Evolutionary conservation across 441 rosid genomes (phyloP).

Genomic region (Viola pubescens): DNA sequence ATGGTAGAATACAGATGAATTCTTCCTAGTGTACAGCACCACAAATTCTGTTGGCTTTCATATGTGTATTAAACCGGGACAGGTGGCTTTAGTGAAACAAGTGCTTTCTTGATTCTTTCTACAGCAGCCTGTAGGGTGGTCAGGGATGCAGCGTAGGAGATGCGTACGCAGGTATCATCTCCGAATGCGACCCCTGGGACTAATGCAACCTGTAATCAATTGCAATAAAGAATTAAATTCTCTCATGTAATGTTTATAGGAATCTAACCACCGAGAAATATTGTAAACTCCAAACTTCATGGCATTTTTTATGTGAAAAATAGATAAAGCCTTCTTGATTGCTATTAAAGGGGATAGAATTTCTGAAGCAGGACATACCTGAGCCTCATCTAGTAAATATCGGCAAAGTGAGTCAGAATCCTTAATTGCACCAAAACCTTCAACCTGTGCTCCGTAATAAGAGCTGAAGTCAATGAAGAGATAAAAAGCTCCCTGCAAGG

Average conservation of each 20-base stretch:
- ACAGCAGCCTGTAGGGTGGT: constrained; percentile 60
- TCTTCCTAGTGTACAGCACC: constrained; percentile 8
- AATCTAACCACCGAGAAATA: too few species aligned
- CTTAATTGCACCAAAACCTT: constrained; percentile 66
- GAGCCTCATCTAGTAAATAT: constrained; percentile 56
- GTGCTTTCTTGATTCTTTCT: constrained; percentile 71
- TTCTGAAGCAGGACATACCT: constrained; percentile 29
- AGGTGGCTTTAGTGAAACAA: constrained; percentile 39
- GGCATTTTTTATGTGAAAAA: background rate
- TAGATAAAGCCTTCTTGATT: background rate
- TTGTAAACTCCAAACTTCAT: background rate
- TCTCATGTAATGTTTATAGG: too few species aligned
- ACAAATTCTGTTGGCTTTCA: background rate
- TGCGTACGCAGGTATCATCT: constrained; percentile 77
- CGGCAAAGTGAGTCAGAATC: constrained; percentile 69
- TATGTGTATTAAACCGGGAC: constrained; percentile 33
- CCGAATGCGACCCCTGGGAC: constrained; percentile 99
- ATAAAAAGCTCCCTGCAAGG: constrained; percentile 89
- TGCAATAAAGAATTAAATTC: background rate
- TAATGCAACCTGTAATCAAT: constrained; percentile 62
- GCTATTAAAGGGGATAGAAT: background rate
- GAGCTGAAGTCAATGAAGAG: constrained; percentile 78
- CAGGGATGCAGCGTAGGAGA: constrained; percentile 90
- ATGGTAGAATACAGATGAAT: background rate
- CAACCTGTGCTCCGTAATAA: constrained; percentile 64